Evolutionary conservation across 78 protist species (phyloP).

Genomic region (Planoprotostelium fungivorum): DNA sequence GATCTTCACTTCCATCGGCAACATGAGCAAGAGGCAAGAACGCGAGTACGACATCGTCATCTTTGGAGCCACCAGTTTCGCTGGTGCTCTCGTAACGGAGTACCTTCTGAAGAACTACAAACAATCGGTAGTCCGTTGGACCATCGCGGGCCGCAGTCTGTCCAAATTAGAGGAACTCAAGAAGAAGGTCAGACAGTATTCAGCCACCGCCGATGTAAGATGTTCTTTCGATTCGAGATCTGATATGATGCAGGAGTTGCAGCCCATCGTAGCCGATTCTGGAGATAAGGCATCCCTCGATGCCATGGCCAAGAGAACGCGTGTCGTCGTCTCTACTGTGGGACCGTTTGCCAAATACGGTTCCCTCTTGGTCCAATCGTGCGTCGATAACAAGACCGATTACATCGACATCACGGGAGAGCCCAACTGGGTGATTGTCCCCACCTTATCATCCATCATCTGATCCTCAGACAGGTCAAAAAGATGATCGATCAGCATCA

Average conservation of each 20-base stretch:
- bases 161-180: neutral
- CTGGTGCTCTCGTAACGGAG: conserved; percentile 1
- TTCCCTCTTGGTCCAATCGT: conserved; percentile 21
- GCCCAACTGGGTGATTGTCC: neutral
- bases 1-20: too few relatives aligned
- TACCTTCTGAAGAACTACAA: neutral
- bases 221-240: too few relatives aligned
- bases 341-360: conserved; percentile 29
- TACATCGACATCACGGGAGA: conserved; percentile 67
- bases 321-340: conserved; percentile 19
- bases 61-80: conserved; percentile 15
- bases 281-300: neutral
- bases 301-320: neutral
- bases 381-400: conserved; percentile 1
- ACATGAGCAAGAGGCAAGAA: neutral
- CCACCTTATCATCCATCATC: neutral
- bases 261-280: neutral
- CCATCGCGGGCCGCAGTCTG: neutral
- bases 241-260: neutral
- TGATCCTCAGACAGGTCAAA: neutral
- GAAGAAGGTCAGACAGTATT: neutral
- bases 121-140: neutral
- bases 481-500: neutral
- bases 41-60: conserved; percentile 7
- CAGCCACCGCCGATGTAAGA: neutral